These are phyloP conservation scores for Murraya koenigii DNA, from an alignment of 345 rosid genomes.

Conservation along the genomic window DNA sequence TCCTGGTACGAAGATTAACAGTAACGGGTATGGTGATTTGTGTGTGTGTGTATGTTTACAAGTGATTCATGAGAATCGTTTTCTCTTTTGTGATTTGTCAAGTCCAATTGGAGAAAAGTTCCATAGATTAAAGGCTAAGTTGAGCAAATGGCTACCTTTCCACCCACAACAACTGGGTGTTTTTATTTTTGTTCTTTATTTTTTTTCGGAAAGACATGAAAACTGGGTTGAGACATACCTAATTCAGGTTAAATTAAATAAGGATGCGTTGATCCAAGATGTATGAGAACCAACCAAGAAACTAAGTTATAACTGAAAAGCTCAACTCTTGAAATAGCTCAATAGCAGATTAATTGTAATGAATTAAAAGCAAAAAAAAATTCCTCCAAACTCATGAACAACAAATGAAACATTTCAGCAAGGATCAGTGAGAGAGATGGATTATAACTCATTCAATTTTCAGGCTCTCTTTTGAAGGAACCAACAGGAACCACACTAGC, in stretches of 20 bases:
- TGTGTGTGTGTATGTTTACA: too few species aligned
- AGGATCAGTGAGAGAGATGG: background rate
- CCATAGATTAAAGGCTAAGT: background rate
- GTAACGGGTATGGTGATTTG: background rate
- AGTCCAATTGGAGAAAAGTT: background rate
- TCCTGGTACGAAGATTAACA: background rate
- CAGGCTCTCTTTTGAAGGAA: constrained; percentile 57
- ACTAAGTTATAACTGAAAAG: background rate
- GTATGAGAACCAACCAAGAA: background rate
- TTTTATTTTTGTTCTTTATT: too few species aligned
- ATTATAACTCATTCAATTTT: constrained; percentile 53
- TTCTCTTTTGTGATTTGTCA: background rate
- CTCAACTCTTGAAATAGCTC: background rate
- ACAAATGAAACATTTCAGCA: background rate
- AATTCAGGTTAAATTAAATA: background rate
- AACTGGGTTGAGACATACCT: background rate
- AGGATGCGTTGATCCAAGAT: background rate
- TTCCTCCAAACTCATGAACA: background rate
- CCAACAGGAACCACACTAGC: constrained; percentile 55
- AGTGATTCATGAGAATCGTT: background rate
- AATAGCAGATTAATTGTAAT: background rate
- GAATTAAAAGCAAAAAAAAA: background rate
- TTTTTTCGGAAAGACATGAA: too few species aligned
- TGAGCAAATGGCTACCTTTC: background rate
- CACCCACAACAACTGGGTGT: background rate